These are phyloP conservation scores for Erodium texanum DNA, from an alignment of 441 rosid genomes.

Conservation along the genomic window DNA sequence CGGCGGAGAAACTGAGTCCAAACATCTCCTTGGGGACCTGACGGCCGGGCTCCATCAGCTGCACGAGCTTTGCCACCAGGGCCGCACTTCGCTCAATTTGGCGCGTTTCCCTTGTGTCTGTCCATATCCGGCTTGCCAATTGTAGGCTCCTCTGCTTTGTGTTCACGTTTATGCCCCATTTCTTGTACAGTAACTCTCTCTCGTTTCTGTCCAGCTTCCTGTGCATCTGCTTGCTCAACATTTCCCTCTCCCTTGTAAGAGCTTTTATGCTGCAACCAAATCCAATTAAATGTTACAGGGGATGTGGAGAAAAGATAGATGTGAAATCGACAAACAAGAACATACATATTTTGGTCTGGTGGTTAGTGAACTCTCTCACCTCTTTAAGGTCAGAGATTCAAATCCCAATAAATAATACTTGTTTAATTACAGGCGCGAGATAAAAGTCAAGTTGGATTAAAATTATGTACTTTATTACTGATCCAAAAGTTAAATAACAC, in stretches of 20 bases:
- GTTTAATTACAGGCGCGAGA: too few species aligned
- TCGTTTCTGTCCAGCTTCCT: slow-evolving; percentile 49
- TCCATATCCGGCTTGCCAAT: slow-evolving; percentile 56
- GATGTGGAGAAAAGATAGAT: too few species aligned
- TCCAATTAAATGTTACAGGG: not conserved
- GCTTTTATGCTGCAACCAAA: slow-evolving; percentile 23
- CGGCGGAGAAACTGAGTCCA: slow-evolving; percentile 63
- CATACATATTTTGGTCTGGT: too few species aligned
- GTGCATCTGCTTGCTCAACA: slow-evolving; percentile 55
- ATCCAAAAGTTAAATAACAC: too few species aligned
- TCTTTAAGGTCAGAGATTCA: too few species aligned
- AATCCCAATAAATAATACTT: too few species aligned
- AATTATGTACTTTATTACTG: too few species aligned
- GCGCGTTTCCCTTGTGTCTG: slow-evolving; percentile 44
- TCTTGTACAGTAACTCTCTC: slow-evolving; percentile 52
- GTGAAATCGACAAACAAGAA: too few species aligned
- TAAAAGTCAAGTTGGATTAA: too few species aligned
- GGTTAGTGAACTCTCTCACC: too few species aligned
- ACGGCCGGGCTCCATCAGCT: slow-evolving; percentile 44
- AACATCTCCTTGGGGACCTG: slow-evolving; percentile 61
- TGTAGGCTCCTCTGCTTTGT: slow-evolving; percentile 61
- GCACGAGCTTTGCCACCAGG: slow-evolving; percentile 59
- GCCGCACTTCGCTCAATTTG: slow-evolving; percentile 66
- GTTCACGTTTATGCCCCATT: slow-evolving; percentile 62
- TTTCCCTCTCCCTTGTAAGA: slow-evolving; percentile 62